These are phyloP conservation scores for Termitomyces sp. DNA, from an alignment of 768 basidiomycete species.

Conservation along the genomic window DNA sequence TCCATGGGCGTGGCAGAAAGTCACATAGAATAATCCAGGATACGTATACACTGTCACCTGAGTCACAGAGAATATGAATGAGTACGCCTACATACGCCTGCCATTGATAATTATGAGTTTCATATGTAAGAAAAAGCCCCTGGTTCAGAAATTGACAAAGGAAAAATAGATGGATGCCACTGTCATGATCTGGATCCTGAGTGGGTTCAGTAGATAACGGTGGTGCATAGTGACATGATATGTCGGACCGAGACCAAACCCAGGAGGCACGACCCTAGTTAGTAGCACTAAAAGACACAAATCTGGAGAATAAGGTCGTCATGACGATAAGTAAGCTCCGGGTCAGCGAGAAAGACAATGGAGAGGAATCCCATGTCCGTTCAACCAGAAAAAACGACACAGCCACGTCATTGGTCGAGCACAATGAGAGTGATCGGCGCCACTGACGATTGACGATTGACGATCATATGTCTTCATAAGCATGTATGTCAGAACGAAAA, in stretches of 20 bases:
- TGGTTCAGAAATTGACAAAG: not conserved
- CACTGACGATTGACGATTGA: not conserved
- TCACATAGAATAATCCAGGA: not conserved
- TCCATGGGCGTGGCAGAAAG: not conserved
- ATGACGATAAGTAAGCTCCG: too few species aligned
- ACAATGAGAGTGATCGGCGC: not conserved
- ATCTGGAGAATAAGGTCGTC: not conserved
- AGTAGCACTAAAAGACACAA: not conserved
- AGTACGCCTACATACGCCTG: not conserved
- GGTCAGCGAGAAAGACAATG: too few species aligned
- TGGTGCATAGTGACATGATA: too few species aligned
- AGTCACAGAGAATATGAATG: not conserved
- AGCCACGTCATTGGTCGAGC: not conserved
- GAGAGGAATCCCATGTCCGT: not conserved
- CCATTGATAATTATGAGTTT: not conserved
- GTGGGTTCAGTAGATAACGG: not conserved
- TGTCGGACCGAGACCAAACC: not conserved
- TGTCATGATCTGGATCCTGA: not conserved
- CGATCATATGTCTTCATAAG: too few species aligned
- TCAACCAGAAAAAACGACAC: not conserved
- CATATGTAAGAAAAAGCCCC: not conserved
- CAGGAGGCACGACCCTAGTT: too few species aligned
- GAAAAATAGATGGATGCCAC: not conserved
- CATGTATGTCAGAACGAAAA: too few species aligned
- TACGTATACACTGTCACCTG: not conserved